Conservation (phyloP, 75 land plant genomes). For the Isoetes taiwanensis region DNA sequence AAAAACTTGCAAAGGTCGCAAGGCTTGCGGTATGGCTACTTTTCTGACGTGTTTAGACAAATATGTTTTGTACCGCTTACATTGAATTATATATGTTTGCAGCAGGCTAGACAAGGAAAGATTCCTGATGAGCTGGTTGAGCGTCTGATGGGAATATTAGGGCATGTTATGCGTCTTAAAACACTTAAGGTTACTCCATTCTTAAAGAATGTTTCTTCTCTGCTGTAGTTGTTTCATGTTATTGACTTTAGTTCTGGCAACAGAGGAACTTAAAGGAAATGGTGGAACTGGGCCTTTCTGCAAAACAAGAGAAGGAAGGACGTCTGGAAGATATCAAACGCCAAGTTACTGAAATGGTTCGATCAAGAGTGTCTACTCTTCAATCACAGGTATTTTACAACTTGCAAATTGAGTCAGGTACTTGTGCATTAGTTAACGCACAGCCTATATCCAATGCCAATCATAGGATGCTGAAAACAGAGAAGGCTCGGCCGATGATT, state of each 20-base stretch:
- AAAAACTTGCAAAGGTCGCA: constrained; percentile 94
- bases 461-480: constrained; percentile 40
- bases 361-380: constrained; percentile 18
- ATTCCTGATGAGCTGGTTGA: constrained; percentile 59
- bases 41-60: no score
- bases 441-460: no score
- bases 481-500: constrained; percentile 44
- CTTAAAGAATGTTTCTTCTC: neutral
- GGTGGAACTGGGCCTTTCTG: constrained; percentile 67
- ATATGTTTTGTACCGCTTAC: neutral
- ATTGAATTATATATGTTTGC: constrained; percentile 5
- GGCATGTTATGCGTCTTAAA: constrained; percentile 67
- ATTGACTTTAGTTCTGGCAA: neutral
- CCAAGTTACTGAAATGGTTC: constrained; percentile 81
- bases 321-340: constrained; percentile 58
- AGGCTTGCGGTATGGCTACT: constrained; percentile 79
- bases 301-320: constrained; percentile 74
- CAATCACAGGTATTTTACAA: constrained; percentile 44
- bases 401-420: no score
- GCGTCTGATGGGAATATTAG: constrained; percentile 73
- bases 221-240: neutral
- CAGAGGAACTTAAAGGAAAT: constrained; percentile 85
- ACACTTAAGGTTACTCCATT: constrained; percentile 88
- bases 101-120: constrained; percentile 72
- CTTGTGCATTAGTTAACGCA: neutral